These are phyloP conservation scores for Colletotrichum tanaceti DNA, from an alignment of 2,329 filamentous ascomycete species.

Conservation along the genomic window DNA sequence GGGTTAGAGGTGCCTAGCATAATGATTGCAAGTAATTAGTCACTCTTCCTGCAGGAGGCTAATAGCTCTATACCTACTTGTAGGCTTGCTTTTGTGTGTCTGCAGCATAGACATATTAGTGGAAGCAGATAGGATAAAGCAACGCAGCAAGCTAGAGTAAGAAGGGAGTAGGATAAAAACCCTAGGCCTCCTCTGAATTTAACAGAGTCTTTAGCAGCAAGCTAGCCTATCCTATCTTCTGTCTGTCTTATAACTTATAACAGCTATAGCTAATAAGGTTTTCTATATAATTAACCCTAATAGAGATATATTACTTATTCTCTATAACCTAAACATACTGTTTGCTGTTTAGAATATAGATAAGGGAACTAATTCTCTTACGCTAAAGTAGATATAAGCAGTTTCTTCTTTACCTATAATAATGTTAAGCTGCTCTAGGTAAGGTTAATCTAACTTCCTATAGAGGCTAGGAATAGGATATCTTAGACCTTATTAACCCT, in stretches of 20 bases:
- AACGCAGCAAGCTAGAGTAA: background rate
- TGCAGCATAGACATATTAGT: background rate
- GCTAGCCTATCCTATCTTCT: too few species aligned
- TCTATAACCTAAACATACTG: background rate
- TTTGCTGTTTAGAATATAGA: background rate
- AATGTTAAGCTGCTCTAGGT: too few species aligned
- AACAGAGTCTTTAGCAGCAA: too few species aligned
- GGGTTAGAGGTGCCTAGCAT: background rate
- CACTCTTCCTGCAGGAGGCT: background rate
- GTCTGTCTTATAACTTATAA: too few species aligned
- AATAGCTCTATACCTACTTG: background rate
- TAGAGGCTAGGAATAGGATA: too few species aligned
- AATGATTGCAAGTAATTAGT: background rate
- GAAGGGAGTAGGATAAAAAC: background rate
- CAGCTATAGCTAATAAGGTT: background rate
- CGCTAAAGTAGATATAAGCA: too few species aligned
- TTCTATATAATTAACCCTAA: background rate
- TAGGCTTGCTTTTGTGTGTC: background rate
- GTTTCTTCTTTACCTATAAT: too few species aligned
- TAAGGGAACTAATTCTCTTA: background rate
- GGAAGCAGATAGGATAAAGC: background rate
- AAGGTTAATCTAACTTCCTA: too few species aligned
- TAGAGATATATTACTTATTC: slow-evolving; percentile 3
- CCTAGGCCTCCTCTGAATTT: too few species aligned
- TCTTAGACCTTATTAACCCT: too few species aligned